Percentiles rank a stretch among this genome's conserved stretches.
Conservation (phyloP, 768 basidiomycete species). For the Suillus alpinus region DNA sequence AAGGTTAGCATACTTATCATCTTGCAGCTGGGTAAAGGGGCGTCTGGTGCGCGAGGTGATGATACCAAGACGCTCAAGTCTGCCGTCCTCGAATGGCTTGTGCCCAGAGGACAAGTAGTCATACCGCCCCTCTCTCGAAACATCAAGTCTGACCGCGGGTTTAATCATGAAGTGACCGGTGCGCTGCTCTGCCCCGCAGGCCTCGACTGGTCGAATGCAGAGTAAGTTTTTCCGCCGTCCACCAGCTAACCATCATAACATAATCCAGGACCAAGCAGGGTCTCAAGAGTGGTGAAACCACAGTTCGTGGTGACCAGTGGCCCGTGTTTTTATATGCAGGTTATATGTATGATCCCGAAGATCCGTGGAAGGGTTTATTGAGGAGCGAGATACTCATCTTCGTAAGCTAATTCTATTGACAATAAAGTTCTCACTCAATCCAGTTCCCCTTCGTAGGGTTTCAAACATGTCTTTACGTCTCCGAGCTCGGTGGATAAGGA, state of each 20-base stretch:
- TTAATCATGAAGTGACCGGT: constrained; percentile 15
- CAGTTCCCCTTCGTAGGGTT: neutral
- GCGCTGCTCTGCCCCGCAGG: constrained; percentile 15
- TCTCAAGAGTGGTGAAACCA: constrained; percentile 2
- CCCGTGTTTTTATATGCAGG: constrained; percentile 14
- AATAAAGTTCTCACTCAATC: neutral
- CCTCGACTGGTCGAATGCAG: constrained; percentile 16
- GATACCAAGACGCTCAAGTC: constrained; percentile 8
- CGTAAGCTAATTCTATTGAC: constrained; percentile 10
- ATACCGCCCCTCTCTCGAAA: constrained; percentile 12
- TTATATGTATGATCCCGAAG: constrained; percentile 10
- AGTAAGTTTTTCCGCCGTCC: constrained; percentile 8
- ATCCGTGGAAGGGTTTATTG: constrained; percentile 19
- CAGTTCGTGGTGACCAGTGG: constrained; percentile 13
- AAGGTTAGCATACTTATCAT: neutral
- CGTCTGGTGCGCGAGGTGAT: constrained; percentile 8
- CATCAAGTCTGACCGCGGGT: constrained; percentile 12
- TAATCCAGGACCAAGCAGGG: constrained; percentile 4
- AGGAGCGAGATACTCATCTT: neutral
- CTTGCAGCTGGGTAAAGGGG: constrained; percentile 20
- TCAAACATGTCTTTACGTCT: neutral
- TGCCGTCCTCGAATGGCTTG: constrained; percentile 13
- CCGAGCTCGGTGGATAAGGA: constrained; percentile 23
- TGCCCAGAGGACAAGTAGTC: constrained; percentile 12
- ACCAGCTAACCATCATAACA: neutral